A percentile compares a stretch with the other conserved stretches of the same genome.
Conservation (phyloP, 306 rosid genomes). For the Glycine tomentella region DNA sequence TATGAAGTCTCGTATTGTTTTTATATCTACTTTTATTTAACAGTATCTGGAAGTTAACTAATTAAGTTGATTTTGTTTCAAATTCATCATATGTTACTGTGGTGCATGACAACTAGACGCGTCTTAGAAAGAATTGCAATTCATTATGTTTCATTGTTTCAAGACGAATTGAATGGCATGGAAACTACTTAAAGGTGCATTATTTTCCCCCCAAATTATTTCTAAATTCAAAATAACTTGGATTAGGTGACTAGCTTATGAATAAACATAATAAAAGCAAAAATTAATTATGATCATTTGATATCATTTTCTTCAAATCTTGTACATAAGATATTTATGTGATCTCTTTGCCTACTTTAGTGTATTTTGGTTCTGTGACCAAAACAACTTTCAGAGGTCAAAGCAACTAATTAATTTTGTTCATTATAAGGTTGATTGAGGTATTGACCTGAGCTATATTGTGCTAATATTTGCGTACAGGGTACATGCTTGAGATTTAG, state of each 20-base stretch:
- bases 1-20: background rate
- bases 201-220: background rate
- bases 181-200: constrained; percentile 85
- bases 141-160: too few relatives aligned
- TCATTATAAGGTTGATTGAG: constrained; percentile 25
- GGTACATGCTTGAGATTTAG: constrained; percentile 73
- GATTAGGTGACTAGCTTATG: background rate
- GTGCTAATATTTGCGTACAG: constrained; percentile 49
- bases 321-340: background rate
- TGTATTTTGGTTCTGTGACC: constrained; percentile 69
- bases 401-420: background rate
- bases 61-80: constrained; percentile 29
- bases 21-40: background rate
- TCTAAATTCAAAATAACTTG: background rate
- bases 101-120: constrained; percentile 73
- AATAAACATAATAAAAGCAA: background rate
- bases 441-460: constrained; percentile 15
- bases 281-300: background rate
- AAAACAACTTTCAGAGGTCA: constrained; percentile 83
- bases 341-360: constrained; percentile 51
- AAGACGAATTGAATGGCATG: too few relatives aligned
- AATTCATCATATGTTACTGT: constrained; percentile 66
- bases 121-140: constrained; percentile 82
- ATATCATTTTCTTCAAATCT: background rate
- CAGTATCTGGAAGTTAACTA: constrained; percentile 28